Percentiles rank a stretch among this genome's conserved stretches.
Evolutionary conservation across 495 filamentous ascomycete genomes (phyloP).

Genomic region (Neurospora sp.): DNA sequence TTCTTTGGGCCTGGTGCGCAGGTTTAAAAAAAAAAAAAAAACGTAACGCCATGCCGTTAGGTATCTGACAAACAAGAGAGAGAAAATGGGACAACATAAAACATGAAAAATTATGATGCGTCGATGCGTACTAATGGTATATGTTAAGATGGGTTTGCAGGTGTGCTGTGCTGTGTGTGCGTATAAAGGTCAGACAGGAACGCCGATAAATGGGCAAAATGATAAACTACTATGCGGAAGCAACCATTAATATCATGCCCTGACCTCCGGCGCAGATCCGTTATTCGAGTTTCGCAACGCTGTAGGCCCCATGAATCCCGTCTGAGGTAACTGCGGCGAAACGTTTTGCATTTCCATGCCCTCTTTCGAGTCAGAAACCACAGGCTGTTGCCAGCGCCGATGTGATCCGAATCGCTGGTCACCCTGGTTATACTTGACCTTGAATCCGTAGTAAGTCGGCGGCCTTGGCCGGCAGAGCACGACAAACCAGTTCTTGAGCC

Average conservation of each 20-base stretch:
- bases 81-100: background rate
- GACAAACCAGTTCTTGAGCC: conserved; percentile 67
- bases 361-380: conserved; percentile 14
- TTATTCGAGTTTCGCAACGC: conserved; percentile 16
- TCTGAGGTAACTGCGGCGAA: conserved; percentile 1
- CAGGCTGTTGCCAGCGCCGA: conserved; percentile 1
- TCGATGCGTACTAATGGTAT: background rate
- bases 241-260: conserved; percentile 3
- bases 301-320: conserved; percentile 26
- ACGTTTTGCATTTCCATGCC: conserved; percentile 39
- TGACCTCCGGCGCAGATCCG: conserved; percentile 6
- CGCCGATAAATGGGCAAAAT: background rate
- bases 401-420: conserved; percentile 64
- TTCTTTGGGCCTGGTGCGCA: background rate
- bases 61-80: background rate
- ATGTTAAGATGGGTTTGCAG: background rate
- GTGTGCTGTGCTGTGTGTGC: background rate
- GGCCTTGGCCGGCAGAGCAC: conserved; percentile 76
- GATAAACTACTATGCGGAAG: background rate
- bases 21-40: background rate
- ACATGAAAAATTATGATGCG: background rate
- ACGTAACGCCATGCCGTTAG: background rate
- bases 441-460: conserved; percentile 86
- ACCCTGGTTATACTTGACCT: conserved; percentile 61
- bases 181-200: background rate